These are phyloP conservation scores for Coemansia guatemalensis DNA, from an alignment of 192 early-diverging fungal genomes.

Conservation along the genomic window DNA sequence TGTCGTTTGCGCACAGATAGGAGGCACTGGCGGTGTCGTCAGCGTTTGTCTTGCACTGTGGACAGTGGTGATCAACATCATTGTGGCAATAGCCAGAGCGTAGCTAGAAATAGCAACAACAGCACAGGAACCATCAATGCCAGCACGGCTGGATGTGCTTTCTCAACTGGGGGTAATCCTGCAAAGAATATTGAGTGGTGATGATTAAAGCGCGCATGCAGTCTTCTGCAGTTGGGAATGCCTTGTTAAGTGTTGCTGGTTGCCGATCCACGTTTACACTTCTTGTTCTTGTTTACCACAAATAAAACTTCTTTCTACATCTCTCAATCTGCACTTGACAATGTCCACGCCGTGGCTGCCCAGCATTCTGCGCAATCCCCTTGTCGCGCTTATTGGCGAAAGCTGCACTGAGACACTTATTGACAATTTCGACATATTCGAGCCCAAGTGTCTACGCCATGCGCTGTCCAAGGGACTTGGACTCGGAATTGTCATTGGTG, in stretches of 20 bases:
- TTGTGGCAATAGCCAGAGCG: too few species aligned
- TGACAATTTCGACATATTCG: slow-evolving; percentile 67
- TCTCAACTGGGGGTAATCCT: too few species aligned
- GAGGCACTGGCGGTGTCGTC: too few species aligned
- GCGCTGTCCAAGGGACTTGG: slow-evolving; percentile 88
- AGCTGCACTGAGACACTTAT: slow-evolving; percentile 75
- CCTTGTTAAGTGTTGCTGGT: background rate
- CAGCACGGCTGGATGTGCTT: too few species aligned
- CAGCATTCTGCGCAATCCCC: slow-evolving; percentile 61
- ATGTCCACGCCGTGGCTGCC: slow-evolving; percentile 57
- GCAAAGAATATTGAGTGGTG: too few species aligned
- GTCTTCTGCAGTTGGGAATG: background rate
- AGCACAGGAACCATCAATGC: too few species aligned
- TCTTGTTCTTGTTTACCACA: background rate
- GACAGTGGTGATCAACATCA: too few species aligned
- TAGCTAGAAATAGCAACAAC: too few species aligned
- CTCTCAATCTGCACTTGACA: slow-evolving; percentile 3
- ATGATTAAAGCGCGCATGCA: background rate
- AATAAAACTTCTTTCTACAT: background rate
- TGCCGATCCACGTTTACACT: background rate
- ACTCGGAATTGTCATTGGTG: slow-evolving; percentile 90
- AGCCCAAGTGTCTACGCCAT: slow-evolving; percentile 76
- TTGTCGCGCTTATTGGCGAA: slow-evolving; percentile 74
- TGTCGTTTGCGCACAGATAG: too few species aligned
- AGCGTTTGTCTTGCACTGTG: too few species aligned